A percentile compares a stretch with the other conserved stretches of the same genome.
Conservation (phyloP, 257 asterid genomes). For the Lycium ferocissimum region DNA sequence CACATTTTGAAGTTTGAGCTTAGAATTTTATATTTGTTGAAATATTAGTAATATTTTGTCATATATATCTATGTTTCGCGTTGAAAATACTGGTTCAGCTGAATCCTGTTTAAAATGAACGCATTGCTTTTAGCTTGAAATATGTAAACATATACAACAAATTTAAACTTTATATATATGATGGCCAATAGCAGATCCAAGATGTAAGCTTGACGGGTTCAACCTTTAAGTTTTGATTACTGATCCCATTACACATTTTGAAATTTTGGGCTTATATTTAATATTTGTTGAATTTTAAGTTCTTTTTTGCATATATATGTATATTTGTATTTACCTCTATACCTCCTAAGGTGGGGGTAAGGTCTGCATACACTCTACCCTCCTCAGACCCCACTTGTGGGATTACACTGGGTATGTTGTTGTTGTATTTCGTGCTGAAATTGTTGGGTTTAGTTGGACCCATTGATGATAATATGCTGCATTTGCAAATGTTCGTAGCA, state of each 20-base stretch:
- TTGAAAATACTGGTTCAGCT: no score
- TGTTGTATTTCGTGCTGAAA: no score
- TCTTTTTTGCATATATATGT: no score
- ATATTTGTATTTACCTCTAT: no score
- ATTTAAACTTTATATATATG: not conserved
- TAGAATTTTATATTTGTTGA: constrained; percentile 27
- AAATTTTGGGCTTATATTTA: not conserved
- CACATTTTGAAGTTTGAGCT: constrained; percentile 14
- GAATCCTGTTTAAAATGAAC: not conserved
- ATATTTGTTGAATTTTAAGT: not conserved
- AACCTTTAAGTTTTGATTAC: not conserved
- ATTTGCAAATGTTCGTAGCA: no score
- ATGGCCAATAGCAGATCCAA: not conserved
- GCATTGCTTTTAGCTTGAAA: not conserved
- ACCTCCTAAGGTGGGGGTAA: no score
- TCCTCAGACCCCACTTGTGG: no score
- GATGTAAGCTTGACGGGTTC: not conserved
- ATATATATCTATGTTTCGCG: no score
- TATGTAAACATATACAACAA: not conserved
- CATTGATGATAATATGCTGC: no score
- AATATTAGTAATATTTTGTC: not conserved
- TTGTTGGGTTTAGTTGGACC: not conserved
- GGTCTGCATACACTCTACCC: no score
- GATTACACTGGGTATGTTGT: no score
- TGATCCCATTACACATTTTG: not conserved